phyloP scores from a whole-genome alignment of 2,329 filamentous ascomycete genomes.

The Cladosporium sp. region DNA sequence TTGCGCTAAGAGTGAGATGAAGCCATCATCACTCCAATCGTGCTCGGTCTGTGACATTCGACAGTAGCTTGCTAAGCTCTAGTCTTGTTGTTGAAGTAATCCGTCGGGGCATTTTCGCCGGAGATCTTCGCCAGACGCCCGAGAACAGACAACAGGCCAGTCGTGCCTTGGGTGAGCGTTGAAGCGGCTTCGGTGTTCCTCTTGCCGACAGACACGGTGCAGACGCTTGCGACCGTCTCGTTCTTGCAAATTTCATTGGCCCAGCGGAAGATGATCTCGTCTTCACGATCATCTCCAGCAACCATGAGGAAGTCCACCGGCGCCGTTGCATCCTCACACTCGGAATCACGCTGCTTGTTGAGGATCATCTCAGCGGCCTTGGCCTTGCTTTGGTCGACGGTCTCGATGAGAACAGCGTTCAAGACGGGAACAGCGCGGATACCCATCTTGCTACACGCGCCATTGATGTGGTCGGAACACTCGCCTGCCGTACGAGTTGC shows the following conservation, averaged over 20 bases:
- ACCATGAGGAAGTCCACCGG: conserved; percentile 82
- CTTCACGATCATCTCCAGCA: conserved; percentile 84
- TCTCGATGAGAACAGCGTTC: conserved; percentile 77
- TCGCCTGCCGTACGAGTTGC: conserved; percentile 80
- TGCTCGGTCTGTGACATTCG: background rate
- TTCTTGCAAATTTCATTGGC: conserved; percentile 71
- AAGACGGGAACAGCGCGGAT: conserved; percentile 78
- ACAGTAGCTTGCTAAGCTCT: background rate
- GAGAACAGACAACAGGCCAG: conserved; percentile 53
- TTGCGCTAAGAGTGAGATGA: too few relatives aligned
- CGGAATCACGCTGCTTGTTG: conserved; percentile 27
- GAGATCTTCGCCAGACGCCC: conserved; percentile 30
- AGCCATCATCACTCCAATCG: background rate
- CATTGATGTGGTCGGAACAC: conserved; percentile 92
- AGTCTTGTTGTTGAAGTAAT: conserved; percentile 14
- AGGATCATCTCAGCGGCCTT: conserved; percentile 75
- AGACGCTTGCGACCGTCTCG: conserved; percentile 52
- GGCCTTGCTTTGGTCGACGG: conserved; percentile 80
- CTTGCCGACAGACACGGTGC: conserved; percentile 80
- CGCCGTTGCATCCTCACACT: conserved; percentile 23
- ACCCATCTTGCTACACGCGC: conserved; percentile 76
- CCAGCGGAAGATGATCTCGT: conserved; percentile 92
- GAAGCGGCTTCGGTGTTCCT: conserved; percentile 83
- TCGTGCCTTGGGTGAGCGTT: conserved; percentile 86
- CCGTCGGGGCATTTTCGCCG: conserved; percentile 16